phyloP scores from a whole-genome alignment of 495 filamentous ascomycete species.

The Jackrogersella minutella region DNA sequence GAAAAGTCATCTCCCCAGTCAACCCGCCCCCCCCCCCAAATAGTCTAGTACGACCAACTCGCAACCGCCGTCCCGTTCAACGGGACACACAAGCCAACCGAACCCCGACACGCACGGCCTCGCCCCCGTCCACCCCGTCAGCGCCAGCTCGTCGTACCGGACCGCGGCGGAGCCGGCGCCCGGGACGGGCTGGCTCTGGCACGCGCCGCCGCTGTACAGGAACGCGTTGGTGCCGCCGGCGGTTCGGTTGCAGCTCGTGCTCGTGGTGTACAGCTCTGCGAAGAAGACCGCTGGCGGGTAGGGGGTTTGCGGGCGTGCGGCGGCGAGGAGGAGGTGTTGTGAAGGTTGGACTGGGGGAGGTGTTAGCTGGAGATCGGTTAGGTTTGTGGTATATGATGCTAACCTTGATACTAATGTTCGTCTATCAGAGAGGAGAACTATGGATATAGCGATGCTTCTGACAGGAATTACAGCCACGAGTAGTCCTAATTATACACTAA shows the following conservation, averaged over 20 bases:
- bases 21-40: too few species aligned
- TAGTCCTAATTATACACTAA: too few species aligned
- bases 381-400: too few species aligned
- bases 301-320: not conserved
- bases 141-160: not conserved
- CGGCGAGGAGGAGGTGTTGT: not conserved
- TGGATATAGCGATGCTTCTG: too few species aligned
- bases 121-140: conserved; percentile 6
- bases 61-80: conserved; percentile 4
- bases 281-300: not conserved
- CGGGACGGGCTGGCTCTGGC: conserved; percentile 4
- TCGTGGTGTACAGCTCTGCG: conserved; percentile 12
- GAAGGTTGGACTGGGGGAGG: not conserved
- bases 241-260: not conserved
- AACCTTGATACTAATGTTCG: too few species aligned
- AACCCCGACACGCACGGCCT: not conserved
- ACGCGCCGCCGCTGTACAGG: conserved; percentile 16
- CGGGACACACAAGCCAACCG: not conserved
- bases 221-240: not conserved
- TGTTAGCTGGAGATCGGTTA: too few species aligned
- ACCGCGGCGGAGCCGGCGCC: conserved; percentile 17
- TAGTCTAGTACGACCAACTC: too few species aligned
- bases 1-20: too few species aligned
- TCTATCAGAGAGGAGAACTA: too few species aligned
- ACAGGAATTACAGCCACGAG: too few species aligned